These are phyloP conservation scores for Syzygium grande DNA, from an alignment of 345 rosid species.

Conservation along the genomic window DNA sequence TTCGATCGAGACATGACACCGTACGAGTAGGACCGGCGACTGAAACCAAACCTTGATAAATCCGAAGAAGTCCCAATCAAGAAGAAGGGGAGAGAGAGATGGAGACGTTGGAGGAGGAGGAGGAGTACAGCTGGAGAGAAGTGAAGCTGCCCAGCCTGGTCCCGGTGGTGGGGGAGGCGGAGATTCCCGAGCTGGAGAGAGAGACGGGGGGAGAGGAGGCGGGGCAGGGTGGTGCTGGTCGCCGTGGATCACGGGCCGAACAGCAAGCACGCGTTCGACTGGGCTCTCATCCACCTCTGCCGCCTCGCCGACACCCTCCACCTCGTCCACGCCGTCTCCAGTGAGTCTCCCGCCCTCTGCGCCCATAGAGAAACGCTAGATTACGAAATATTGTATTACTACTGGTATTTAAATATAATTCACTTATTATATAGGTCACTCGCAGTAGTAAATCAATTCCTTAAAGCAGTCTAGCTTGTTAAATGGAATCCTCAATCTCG, in stretches of 20 bases:
- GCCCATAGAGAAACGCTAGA: not conserved
- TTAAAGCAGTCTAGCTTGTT: not conserved
- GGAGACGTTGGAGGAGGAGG: constrained; percentile 42
- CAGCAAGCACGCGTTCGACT: constrained; percentile 59
- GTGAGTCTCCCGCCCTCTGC: constrained; percentile 12
- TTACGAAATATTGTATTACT: not conserved
- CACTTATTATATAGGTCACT: not conserved
- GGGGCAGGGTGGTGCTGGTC: constrained; percentile 51
- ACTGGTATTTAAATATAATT: not conserved
- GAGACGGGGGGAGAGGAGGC: constrained; percentile 66
- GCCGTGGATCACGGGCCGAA: constrained; percentile 68
- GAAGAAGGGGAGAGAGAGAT: constrained; percentile 1
- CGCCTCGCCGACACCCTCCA: constrained; percentile 80
- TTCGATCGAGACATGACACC: not conserved
- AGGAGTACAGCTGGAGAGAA: constrained; percentile 60
- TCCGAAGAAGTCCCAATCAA: not conserved
- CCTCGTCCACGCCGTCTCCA: constrained; percentile 78
- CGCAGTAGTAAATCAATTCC: not conserved
- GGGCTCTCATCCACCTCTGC: constrained; percentile 75
- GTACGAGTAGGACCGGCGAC: not conserved
- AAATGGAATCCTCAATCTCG: not conserved
- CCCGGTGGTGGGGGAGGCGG: constrained; percentile 27
- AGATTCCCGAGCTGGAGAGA: constrained; percentile 52
- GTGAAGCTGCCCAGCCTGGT: constrained; percentile 51
- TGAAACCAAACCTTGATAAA: not conserved